phyloP scores from a whole-genome alignment of 805 yeast genomes.

The Metschnikowia hibisci region DNA sequence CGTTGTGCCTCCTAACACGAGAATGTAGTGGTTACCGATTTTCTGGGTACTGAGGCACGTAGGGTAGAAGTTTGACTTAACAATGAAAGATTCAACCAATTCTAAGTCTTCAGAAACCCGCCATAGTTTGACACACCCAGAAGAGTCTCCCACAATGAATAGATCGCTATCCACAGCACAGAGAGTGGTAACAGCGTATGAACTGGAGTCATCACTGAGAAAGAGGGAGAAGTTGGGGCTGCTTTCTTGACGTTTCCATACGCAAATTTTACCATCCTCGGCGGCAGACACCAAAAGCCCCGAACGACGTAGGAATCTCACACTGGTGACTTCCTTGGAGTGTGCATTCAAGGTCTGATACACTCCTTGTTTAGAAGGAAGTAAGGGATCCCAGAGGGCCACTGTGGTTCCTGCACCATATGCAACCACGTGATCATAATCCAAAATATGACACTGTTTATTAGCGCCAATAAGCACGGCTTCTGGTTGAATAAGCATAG shows the following conservation, averaged over 20 bases:
- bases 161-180: constrained; percentile 37
- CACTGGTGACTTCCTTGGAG: constrained; percentile 60
- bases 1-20: constrained; percentile 75
- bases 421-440: constrained; percentile 52
- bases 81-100: constrained; percentile 28
- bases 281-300: constrained; percentile 54
- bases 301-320: constrained; percentile 46
- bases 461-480: constrained; percentile 74
- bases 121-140: constrained; percentile 59
- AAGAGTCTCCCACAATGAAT: constrained; percentile 60
- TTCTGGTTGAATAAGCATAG: constrained; percentile 29
- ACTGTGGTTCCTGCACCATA: constrained; percentile 66
- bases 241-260: constrained; percentile 46
- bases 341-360: constrained; percentile 58
- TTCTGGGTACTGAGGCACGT: constrained; percentile 32
- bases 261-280: constrained; percentile 58
- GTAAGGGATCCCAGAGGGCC: constrained; percentile 67
- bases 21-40: constrained; percentile 35
- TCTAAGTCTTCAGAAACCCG: constrained; percentile 21
- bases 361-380: constrained; percentile 42
- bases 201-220: constrained; percentile 11
- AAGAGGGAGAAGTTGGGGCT: constrained; percentile 20
- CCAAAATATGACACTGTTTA: constrained; percentile 58
- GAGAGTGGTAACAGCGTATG: constrained; percentile 52
- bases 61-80: constrained; percentile 50